These are phyloP conservation scores for Buxus sempervirens DNA, from an alignment of 164 flowering plant genomes.

Conservation along the genomic window DNA sequence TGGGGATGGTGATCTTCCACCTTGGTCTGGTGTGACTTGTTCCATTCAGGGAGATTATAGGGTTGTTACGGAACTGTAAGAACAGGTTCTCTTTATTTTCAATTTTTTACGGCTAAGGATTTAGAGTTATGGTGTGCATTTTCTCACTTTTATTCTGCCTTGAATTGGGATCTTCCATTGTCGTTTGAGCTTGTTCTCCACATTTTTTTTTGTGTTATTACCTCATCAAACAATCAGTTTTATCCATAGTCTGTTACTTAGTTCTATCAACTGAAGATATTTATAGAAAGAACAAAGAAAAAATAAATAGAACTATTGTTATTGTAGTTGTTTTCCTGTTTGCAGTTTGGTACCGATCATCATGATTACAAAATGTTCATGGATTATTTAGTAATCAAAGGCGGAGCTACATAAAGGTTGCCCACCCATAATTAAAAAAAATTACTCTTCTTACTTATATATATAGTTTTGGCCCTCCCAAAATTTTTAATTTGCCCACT, in stretches of 20 bases:
- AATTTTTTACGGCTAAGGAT: not conserved
- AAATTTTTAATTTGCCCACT: too few relatives aligned
- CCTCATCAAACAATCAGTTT: not conserved
- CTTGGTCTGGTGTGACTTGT: constrained; percentile 96
- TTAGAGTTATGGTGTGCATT: not conserved
- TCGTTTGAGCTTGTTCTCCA: not conserved
- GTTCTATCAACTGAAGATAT: too few relatives aligned
- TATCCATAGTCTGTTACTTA: too few relatives aligned
- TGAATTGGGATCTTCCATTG: not conserved
- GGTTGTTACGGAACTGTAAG: constrained; percentile 87
- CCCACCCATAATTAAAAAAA: too few relatives aligned
- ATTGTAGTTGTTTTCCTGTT: too few relatives aligned
- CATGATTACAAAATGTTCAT: too few relatives aligned
- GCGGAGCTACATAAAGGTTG: too few relatives aligned
- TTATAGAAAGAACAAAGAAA: not conserved
- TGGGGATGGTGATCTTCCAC: constrained; percentile 92
- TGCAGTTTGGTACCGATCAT: too few relatives aligned
- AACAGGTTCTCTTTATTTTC: not conserved
- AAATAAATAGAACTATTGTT: too few relatives aligned
- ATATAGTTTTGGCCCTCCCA: too few relatives aligned
- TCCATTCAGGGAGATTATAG: constrained; percentile 78
- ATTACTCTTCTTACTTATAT: too few relatives aligned
- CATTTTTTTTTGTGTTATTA: not conserved
- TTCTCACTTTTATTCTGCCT: not conserved
- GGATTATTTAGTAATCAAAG: too few relatives aligned